Conservation (phyloP, 1,139 yeast genomes). For the Candida freyschussii region DNA sequence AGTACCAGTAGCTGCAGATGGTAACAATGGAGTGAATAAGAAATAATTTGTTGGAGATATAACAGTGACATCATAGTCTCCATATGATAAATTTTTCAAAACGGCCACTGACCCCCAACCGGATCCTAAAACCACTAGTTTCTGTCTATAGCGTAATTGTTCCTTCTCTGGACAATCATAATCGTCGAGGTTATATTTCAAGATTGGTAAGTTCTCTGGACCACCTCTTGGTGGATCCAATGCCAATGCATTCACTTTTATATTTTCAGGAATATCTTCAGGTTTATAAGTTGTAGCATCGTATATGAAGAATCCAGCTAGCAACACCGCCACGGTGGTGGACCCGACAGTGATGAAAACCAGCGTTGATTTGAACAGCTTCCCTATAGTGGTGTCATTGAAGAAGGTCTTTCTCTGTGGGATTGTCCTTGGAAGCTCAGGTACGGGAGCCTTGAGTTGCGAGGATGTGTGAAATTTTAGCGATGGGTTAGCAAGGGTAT, state of each 20-base stretch:
- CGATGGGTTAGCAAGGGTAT: no score
- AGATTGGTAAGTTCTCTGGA: conserved; percentile 59
- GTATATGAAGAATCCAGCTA: conserved; percentile 49
- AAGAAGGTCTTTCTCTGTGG: conserved; percentile 22
- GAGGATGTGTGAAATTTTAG: no score
- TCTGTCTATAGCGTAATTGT: conserved; percentile 40
- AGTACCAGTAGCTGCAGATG: conserved; percentile 59
- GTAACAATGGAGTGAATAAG: conserved; percentile 54
- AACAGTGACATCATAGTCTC: conserved; percentile 53
- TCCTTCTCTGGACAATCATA: conserved; percentile 42
- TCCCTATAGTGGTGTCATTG: conserved; percentile 26
- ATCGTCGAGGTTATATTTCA: conserved; percentile 47
- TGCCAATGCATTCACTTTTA: conserved; percentile 45
- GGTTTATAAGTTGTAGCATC: conserved; percentile 54
- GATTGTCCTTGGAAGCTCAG: conserved; percentile 20
- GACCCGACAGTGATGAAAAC: conserved; percentile 38
- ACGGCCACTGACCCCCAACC: conserved; percentile 59
- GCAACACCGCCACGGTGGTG: conserved; percentile 32
- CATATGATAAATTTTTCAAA: conserved; percentile 39
- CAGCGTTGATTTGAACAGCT: conserved; percentile 28
- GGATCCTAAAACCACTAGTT: conserved; percentile 51
- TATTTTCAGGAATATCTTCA: conserved; percentile 32
- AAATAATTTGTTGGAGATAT: conserved; percentile 60
- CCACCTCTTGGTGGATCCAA: conserved; percentile 56
- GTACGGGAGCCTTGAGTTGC: no score